Percentiles rank a stretch among this genome's conserved stretches.
phyloP scores from a whole-genome alignment of 192 early-diverging fungal species.

The Backusella liffmaniae region DNA sequence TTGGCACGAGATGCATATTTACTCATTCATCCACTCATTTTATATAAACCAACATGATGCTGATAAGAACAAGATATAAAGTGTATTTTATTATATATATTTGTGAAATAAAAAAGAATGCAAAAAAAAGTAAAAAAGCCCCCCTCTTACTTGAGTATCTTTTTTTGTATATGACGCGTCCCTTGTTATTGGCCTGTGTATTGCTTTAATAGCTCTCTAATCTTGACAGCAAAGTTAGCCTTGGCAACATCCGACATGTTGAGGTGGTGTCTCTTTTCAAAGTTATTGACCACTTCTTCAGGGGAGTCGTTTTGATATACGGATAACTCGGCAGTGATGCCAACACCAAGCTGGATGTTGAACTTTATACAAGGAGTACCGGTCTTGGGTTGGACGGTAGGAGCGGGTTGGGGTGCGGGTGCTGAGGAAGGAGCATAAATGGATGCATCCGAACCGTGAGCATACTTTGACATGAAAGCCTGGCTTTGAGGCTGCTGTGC shows the following conservation, averaged over 20 bases:
- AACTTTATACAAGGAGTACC: slow-evolving; percentile 3
- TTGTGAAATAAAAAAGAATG: not conserved
- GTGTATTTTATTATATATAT: no score
- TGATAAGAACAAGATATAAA: no score
- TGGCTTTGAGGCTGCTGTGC: not conserved
- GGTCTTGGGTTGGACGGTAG: not conserved
- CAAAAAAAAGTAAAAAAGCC: not conserved
- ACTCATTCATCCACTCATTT: no score
- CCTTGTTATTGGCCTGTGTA: not conserved
- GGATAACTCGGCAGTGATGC: slow-evolving; percentile 15
- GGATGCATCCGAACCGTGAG: slow-evolving; percentile 2
- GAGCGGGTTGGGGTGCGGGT: not conserved
- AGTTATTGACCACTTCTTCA: slow-evolving; percentile 2
- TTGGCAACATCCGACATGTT: slow-evolving; percentile 10
- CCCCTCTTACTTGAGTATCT: not conserved
- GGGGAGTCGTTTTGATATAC: slow-evolving; percentile 17
- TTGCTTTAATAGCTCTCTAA: not conserved
- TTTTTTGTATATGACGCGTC: not conserved
- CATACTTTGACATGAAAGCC: not conserved
- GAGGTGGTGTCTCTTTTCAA: slow-evolving; percentile 17
- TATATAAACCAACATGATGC: no score
- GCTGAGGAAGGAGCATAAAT: not conserved
- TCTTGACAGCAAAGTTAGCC: not conserved
- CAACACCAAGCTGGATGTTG: slow-evolving; percentile 18
- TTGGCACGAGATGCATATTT: no score